A percentile compares a stretch with the other conserved stretches of the same genome.
phyloP scores from a whole-genome alignment of 106 monocot species.

The Alisma plantagoaquatica region DNA sequence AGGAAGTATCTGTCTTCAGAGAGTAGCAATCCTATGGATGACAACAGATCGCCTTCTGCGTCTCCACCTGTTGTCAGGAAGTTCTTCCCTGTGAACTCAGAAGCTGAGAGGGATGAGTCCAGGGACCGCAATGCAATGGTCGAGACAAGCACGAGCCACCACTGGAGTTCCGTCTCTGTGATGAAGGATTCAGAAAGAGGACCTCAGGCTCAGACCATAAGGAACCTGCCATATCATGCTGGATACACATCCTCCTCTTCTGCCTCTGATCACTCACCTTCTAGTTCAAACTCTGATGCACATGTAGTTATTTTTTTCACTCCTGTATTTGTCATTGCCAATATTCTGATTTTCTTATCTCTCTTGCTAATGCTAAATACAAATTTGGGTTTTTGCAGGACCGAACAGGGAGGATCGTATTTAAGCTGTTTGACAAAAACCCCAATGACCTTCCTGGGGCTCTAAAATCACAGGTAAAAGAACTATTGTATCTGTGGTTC shows the following conservation, averaged over 20 bases:
- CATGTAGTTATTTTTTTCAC: constrained; percentile 62
- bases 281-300: constrained; percentile 65
- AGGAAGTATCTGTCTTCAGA: constrained; percentile 75
- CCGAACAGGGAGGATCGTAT: constrained; percentile 75
- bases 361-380: no score
- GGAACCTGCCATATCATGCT: constrained; percentile 13
- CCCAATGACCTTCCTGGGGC: constrained; percentile 71
- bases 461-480: constrained; percentile 49
- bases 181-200: constrained; percentile 33
- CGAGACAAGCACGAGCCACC: constrained; percentile 41
- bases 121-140: constrained; percentile 31
- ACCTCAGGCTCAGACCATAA: constrained; percentile 13
- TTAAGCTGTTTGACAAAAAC: constrained; percentile 94
- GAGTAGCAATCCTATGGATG: constrained; percentile 77
- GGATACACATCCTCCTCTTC: constrained; percentile 46
- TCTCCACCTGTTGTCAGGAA: constrained; percentile 62
- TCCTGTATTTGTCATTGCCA: no score
- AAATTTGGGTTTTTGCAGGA: constrained; percentile 49
- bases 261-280: constrained; percentile 88
- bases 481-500: no score
- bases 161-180: constrained; percentile 33
- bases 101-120: constrained; percentile 18
- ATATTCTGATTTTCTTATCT: no score
- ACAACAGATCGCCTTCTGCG: constrained; percentile 71
- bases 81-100: constrained; percentile 63